Base-by-base conservation (phyloP, 768 basidiomycete genomes). In the Hysterangium stoloniferum region DNA sequence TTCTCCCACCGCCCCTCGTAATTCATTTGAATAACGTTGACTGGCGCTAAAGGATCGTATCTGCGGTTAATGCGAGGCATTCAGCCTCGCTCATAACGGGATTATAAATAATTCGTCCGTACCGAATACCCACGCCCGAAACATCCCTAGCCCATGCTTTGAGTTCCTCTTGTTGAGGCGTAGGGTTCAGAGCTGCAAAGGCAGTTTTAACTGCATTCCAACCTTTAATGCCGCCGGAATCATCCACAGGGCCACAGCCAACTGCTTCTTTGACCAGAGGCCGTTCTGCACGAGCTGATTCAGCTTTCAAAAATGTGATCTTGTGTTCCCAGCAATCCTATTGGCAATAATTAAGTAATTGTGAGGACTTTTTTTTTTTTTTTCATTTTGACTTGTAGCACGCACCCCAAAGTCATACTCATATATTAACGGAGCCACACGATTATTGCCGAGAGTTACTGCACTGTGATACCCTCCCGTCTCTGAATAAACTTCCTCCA, bases 291-390 rank as follows among this genome's bases (percentile, higher is more conserved):
- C 41, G 41, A 20, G 41, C 41, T 24, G 24, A 24, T 20, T 43
- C 41, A 13, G 41, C 17, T 12, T 9, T 24, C 2, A n/a, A 4
- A 27, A 43, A 43, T 13, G 41, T 43, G 15, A 43, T n/a, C 25
- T 43, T 43, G 41, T 43, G 41, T 20, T 43, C 41, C 41, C 41
- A 43, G 11, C 41, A 6, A 22, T 43, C 41, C 41, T 43, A 43
- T 3, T 24, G 22, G 22, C 11, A n/a, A n/a, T n/a, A n/a, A n/a
- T n/a, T n/a, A n/a, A n/a, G n/a, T n/a, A n/a, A n/a, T n/a, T n/a
- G n/a, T n/a, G n/a, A n/a, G n/a, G n/a, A n/a, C n/a, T n/a, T n/a
- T n/a, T n/a, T n/a, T n/a, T n/a, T n/a, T n/a, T n/a, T n/a, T n/a
- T n/a, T n/a, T n/a, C n/a, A 37, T 37, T 37, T n/a, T n/a, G 33